phyloP scores from a whole-genome alignment of 2,329 filamentous ascomycete species.

The Xylogone sp. region DNA sequence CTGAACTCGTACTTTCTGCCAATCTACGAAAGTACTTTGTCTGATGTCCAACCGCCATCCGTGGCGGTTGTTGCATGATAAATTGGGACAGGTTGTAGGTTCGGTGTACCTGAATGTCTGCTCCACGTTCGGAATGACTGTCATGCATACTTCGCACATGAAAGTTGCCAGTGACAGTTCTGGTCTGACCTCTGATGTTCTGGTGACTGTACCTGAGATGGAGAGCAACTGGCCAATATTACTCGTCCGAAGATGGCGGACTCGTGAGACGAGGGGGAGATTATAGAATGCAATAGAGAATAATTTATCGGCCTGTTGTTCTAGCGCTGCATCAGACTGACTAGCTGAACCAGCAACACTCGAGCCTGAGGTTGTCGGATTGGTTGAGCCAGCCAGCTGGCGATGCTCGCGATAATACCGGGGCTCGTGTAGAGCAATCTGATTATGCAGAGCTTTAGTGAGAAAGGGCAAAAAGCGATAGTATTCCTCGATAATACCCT shows the following conservation, averaged over 20 bases:
- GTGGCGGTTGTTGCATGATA: conserved; percentile 78
- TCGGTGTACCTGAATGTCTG: conserved; percentile 98
- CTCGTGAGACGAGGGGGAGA: conserved; percentile 44
- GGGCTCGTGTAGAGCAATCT: conserved; percentile 92
- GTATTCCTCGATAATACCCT: conserved; percentile 85
- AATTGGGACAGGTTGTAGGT: conserved; percentile 90
- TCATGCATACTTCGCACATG: conserved; percentile 82
- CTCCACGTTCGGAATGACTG: conserved; percentile 84
- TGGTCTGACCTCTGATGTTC: conserved; percentile 93
- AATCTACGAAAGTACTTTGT: conserved; percentile 97
- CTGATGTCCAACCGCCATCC: conserved; percentile 98
- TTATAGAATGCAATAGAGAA: conserved; percentile 79
- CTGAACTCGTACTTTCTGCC: conserved; percentile 97
- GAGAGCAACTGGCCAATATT: conserved; percentile 93
- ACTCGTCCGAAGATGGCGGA: conserved; percentile 62
- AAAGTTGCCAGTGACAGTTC: conserved; percentile 93
- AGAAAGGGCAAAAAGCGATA: conserved; percentile 94
- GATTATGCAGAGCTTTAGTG: conserved; percentile 81
- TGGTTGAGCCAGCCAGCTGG: conserved; percentile 74
- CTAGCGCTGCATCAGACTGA: conserved; percentile 59
- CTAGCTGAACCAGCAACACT: conserved; percentile 59
- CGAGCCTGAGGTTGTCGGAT: conserved; percentile 63
- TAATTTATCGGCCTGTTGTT: conserved; percentile 93
- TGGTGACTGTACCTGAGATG: conserved; percentile 93
- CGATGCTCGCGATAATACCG: conserved; percentile 91